These are phyloP conservation scores for Hamigera avellanea DNA, from an alignment of 495 filamentous ascomycete species.

Conservation along the genomic window DNA sequence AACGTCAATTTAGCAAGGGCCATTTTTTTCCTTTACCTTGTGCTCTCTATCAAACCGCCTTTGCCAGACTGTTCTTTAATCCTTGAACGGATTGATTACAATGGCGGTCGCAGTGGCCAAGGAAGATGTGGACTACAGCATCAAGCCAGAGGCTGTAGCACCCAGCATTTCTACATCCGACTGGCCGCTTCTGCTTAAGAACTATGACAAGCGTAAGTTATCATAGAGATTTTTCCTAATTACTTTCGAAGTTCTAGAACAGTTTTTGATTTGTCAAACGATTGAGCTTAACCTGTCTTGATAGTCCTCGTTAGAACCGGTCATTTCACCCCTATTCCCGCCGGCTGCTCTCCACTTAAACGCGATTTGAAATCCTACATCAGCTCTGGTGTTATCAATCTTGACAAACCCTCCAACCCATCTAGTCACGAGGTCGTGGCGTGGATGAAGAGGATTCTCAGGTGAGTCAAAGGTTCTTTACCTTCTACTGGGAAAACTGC, in stretches of 20 bases:
- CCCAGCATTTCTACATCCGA: conserved; percentile 63
- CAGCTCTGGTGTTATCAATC: conserved; percentile 92
- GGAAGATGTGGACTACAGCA: conserved; percentile 61
- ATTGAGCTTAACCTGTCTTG: background rate
- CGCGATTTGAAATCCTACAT: conserved; percentile 94
- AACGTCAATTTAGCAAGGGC: background rate
- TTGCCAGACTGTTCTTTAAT: conserved; percentile 9
- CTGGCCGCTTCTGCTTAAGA: conserved; percentile 87
- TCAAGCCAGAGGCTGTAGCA: conserved; percentile 71
- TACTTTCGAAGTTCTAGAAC: too few relatives aligned
- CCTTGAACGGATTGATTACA: conserved; percentile 11
- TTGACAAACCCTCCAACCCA: conserved; percentile 96
- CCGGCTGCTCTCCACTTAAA: conserved; percentile 72
- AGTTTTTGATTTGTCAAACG: too few relatives aligned
- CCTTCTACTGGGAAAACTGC: conserved; percentile 3
- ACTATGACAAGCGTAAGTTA: conserved; percentile 67
- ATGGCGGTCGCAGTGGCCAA: conserved; percentile 50
- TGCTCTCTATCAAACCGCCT: conserved; percentile 1
- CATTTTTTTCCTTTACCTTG: conserved; percentile 7
- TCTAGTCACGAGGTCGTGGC: conserved; percentile 97
- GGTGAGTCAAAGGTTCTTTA: conserved; percentile 36
- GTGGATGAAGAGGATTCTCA: conserved; percentile 94
- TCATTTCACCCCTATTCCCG: conserved; percentile 89
- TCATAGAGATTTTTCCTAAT: conserved; percentile 13
- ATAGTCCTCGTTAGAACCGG: conserved; percentile 76